Evolutionary conservation across 768 basidiomycete genomes (phyloP).

Genomic region (Psilocybe cyanescens): DNA sequence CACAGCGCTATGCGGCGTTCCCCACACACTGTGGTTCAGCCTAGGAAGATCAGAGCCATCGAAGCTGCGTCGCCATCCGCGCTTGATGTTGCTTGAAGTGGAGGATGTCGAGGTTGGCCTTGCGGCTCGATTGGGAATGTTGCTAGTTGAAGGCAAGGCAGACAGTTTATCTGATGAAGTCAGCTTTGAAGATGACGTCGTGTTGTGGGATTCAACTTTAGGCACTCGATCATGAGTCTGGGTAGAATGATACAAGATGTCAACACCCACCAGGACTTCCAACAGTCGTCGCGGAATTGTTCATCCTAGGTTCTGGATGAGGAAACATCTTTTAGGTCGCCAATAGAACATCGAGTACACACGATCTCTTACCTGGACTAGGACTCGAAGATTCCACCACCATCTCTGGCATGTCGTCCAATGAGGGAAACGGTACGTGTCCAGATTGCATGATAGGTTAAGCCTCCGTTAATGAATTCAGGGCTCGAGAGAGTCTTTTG

Average conservation of each 20-base stretch:
- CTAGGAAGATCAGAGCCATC: slow-evolving; percentile 36
- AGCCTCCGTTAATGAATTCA: neutral
- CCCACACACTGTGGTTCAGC: slow-evolving; percentile 6
- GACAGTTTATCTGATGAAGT: slow-evolving; percentile 15
- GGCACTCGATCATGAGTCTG: neutral
- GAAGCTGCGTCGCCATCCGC: slow-evolving; percentile 40
- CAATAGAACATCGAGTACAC: neutral
- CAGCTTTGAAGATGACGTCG: slow-evolving; percentile 6
- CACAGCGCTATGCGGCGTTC: slow-evolving; percentile 19
- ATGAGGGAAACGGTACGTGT: slow-evolving; percentile 15
- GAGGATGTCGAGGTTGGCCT: slow-evolving; percentile 13
- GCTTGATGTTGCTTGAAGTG: slow-evolving; percentile 23
- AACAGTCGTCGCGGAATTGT: neutral
- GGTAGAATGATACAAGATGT: neutral
- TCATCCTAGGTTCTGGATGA: slow-evolving; percentile 2
- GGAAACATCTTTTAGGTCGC: neutral
- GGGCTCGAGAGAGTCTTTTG: too few relatives aligned
- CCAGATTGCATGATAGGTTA: neutral
- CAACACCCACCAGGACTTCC: slow-evolving; percentile 5
- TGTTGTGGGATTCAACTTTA: slow-evolving; percentile 6
- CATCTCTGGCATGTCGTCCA: slow-evolving; percentile 14
- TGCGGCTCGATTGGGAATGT: neutral
- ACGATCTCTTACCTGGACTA: slow-evolving; percentile 8
- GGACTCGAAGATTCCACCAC: slow-evolving; percentile 2
- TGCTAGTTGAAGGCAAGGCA: slow-evolving; percentile 5